Evolutionary conservation across 192 early-diverging fungal genomes (phyloP), one percentile per base, ranked within the genome.

Genomic region (Funneliformis geosporum): DNA sequence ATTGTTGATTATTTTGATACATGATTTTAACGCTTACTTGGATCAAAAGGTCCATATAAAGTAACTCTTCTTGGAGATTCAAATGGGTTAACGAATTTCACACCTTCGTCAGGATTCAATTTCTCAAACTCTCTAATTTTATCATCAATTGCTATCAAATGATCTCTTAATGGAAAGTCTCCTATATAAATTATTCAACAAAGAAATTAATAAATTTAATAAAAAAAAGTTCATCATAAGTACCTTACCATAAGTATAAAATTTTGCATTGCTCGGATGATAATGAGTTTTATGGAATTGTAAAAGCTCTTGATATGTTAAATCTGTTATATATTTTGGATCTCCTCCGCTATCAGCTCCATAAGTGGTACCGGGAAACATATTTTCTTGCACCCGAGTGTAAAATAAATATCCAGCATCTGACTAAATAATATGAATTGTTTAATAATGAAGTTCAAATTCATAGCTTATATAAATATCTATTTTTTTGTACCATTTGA

Each of bases 191-290:
- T 44, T 44, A 9, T 44, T 44, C 81, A 21, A 38, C 55, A 33
- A 21, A 69, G n/a, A 42, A 72, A 39, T 75, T 42, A 42, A 50
- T 12, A 47, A 33, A 42, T 21, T 59, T 33, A 39, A 16, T 12
- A 33, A 28, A 46, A 33, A 72, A 25, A 27, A 72, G 7, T n/a
- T 12, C 28, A 28, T 47, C 5, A 8, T 25, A n/a, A 18, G 23
- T 60, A 28, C 10, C 62, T 66, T 82, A 75, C 96, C 96, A 84
- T 97, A 99, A 18, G 95, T 95, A 79, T 93, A 97, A 81, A 97
- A 93, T 12, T 89, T 90, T 10, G 95, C 93, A 83, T 99, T 99
- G 81, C 93, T 94, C 23, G 97, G 97, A 78, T 97, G 96, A 82
- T 99, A 99, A 62, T 95, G 88, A 9, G 85, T 85, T 23, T 87